Conservation (phyloP, 2,329 filamentous ascomycete species). For the Podosphaera aphanis region DNA sequence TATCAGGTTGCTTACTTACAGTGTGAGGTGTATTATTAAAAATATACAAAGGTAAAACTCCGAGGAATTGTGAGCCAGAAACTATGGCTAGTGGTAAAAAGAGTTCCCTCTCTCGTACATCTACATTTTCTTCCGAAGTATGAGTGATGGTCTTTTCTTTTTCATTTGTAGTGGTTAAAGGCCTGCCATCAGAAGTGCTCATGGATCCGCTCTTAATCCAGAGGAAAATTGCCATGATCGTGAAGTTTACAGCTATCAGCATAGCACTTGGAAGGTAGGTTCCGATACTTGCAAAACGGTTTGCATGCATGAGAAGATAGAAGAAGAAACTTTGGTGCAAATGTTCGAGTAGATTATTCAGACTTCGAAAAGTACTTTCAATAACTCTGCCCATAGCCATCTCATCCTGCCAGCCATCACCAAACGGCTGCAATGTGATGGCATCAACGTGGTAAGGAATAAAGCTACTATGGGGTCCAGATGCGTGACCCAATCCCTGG, state of each 20-base stretch:
- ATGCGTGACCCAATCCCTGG: slow-evolving; percentile 71
- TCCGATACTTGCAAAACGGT: slow-evolving; percentile 91
- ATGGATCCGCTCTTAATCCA: slow-evolving; percentile 65
- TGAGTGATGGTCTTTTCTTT: slow-evolving; percentile 8
- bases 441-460: slow-evolving; percentile 97
- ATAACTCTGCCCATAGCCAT: slow-evolving; percentile 81
- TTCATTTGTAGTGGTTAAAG: slow-evolving; percentile 9
- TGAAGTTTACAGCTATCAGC: slow-evolving; percentile 84
- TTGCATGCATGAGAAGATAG: slow-evolving; percentile 76
- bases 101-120: slow-evolving; percentile 26
- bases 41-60: slow-evolving; percentile 60
- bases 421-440: slow-evolving; percentile 74
- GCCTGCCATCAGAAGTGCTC: slow-evolving; percentile 16
- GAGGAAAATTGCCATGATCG: slow-evolving; percentile 79
- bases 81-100: slow-evolving; percentile 55
- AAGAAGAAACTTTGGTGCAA: slow-evolving; percentile 99
- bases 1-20: slow-evolving; percentile 20
- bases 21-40: slow-evolving; percentile 51
- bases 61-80: slow-evolving; percentile 47
- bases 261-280: slow-evolving; percentile 96
- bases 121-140: slow-evolving; percentile 7
- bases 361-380: slow-evolving; percentile 72
- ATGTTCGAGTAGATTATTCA: slow-evolving; percentile 93
- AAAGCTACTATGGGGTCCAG: slow-evolving; percentile 81
- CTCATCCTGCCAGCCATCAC: slow-evolving; percentile 88